phyloP scores from a whole-genome alignment of 345 rosid genomes.

The Aquilaria yunnanensis region DNA sequence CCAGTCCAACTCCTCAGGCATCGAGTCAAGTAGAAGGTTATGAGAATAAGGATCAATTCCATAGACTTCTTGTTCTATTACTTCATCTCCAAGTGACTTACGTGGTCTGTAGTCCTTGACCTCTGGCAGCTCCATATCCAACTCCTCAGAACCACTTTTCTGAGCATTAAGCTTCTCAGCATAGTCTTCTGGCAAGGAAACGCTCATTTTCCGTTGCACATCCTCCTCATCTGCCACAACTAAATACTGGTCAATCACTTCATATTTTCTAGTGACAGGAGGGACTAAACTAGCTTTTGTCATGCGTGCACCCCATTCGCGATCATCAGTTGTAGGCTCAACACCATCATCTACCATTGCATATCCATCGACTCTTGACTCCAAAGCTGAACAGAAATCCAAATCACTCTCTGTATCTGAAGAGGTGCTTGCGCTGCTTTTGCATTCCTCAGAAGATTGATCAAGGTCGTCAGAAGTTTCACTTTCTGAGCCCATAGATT shows the following conservation, averaged over 20 bases:
- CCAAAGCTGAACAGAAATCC: constrained; percentile 52
- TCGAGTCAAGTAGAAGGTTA: constrained; percentile 95
- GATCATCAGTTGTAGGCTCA: constrained; percentile 69
- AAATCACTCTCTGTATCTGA: constrained; percentile 92
- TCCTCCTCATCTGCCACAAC: constrained; percentile 90
- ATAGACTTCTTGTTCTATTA: constrained; percentile 97
- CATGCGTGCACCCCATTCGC: constrained; percentile 99
- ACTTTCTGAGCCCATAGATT: constrained; percentile 76
- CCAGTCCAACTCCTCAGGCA: constrained; percentile 92
- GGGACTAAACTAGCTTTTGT: constrained; percentile 97
- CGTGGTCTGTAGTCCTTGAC: constrained; percentile 95
- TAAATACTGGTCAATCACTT: constrained; percentile 74
- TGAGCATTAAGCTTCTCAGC: constrained; percentile 88
- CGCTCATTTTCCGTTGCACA: constrained; percentile 83
- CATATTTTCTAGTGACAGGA: constrained; percentile 97
- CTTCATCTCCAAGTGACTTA: constrained; percentile 83
- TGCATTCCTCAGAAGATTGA: constrained; percentile 58
- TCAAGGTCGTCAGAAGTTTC: constrained; percentile 85
- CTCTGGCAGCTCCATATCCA: constrained; percentile 99
- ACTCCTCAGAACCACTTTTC: constrained; percentile 83
- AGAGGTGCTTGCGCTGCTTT: constrained; percentile 58
- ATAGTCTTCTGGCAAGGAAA: constrained; percentile 93
- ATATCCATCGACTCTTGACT: constrained; percentile 56
- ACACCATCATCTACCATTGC: constrained; percentile 48
- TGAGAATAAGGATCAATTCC: constrained; percentile 98